A percentile compares a stretch with the other conserved stretches of the same genome.
These are phyloP conservation scores for Phaeodactylum tricornutum DNA, from an alignment of 108 stramenopile genomes.

Conservation along the genomic window DNA sequence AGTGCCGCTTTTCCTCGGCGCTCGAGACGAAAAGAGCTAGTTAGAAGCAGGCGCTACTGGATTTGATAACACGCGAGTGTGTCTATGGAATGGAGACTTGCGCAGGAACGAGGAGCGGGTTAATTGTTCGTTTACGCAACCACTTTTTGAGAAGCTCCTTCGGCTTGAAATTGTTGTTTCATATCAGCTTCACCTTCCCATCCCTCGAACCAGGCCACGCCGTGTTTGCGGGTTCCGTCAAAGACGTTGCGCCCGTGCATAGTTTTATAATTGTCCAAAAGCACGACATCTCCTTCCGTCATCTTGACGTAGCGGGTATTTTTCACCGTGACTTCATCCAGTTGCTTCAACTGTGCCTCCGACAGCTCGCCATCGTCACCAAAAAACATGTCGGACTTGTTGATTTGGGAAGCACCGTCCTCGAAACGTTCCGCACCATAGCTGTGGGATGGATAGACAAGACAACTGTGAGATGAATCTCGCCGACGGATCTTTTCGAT, in stretches of 20 bases:
- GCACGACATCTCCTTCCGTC: conserved; percentile 80
- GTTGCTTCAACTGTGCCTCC: conserved; percentile 59
- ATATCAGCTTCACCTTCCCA: conserved; percentile 86
- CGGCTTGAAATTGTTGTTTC: conserved; percentile 19
- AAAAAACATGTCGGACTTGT: conserved; percentile 89
- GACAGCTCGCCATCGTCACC: conserved; percentile 75
- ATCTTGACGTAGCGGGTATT: conserved; percentile 78
- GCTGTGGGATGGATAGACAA: conserved; percentile 13
- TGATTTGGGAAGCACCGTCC: conserved; percentile 86
- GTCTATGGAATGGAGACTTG: no score
- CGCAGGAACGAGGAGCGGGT: no score
- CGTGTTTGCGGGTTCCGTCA: conserved; percentile 86
- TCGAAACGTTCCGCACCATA: conserved; percentile 86
- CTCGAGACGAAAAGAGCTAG: no score
- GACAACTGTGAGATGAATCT: background rate
- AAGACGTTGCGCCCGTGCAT: conserved; percentile 91
- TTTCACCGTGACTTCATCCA: conserved; percentile 82
- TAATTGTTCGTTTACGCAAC: no score
- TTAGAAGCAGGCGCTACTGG: no score
- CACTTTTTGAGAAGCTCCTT: no score
- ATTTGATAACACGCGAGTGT: no score
- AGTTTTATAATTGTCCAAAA: conserved; percentile 88
- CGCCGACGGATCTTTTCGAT: background rate
- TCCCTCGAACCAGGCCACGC: conserved; percentile 87
- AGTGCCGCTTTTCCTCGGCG: no score